Conservation (phyloP, 441 rosid species). For the Populus trichocarpa region DNA sequence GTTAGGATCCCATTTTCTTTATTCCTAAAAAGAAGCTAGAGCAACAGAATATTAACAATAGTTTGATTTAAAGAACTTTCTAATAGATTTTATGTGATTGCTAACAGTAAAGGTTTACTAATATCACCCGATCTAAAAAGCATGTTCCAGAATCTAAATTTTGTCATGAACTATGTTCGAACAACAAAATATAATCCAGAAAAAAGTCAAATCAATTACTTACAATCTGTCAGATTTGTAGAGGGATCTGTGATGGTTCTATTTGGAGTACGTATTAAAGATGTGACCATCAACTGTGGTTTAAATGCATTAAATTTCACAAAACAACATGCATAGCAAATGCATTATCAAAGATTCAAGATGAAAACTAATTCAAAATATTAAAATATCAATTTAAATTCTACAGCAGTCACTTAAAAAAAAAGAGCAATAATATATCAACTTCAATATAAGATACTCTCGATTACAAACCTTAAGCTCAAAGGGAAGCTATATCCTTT, state of each 20-base stretch:
- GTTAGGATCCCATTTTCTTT: not conserved
- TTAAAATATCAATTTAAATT: not conserved
- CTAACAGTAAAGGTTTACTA: not conserved
- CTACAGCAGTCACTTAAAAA: not conserved
- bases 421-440: not conserved
- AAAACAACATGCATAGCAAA: not conserved
- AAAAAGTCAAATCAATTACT: not conserved
- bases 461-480: slow-evolving; percentile 63
- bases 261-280: not conserved
- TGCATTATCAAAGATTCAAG: not conserved
- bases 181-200: not conserved
- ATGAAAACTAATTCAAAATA: not conserved
- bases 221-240: not conserved
- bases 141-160: not conserved
- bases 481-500: slow-evolving; percentile 77
- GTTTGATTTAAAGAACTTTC: not conserved
- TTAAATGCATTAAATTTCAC: not conserved
- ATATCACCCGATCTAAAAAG: not conserved
- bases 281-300: not conserved
- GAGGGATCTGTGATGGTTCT: not conserved
- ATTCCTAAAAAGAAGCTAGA: not conserved
- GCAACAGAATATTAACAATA: not conserved
- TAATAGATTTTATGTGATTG: not conserved
- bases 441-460: slow-evolving; percentile 10
- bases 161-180: not conserved